These are phyloP conservation scores for Aspergillus novofumigatus DNA, from an alignment of 2,329 filamentous ascomycete species.

Conservation along the genomic window DNA sequence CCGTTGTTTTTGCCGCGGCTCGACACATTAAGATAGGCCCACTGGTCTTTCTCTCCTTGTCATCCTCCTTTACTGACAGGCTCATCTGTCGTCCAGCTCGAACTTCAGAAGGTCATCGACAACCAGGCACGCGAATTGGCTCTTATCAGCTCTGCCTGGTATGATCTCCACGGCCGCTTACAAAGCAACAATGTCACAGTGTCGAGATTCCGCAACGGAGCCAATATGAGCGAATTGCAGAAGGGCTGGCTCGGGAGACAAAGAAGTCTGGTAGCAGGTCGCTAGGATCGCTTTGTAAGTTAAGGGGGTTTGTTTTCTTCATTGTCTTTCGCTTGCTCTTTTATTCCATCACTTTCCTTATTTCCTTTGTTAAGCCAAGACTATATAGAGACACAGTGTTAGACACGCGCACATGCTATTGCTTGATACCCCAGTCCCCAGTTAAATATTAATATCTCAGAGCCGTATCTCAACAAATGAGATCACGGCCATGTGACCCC, in stretches of 20 bases:
- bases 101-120: conserved; percentile 39
- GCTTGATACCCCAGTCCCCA: neutral
- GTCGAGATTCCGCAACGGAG: conserved; percentile 37
- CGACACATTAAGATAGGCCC: neutral
- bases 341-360: neutral
- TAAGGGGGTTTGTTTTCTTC: neutral
- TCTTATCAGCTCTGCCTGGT: conserved; percentile 46
- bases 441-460: neutral
- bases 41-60: neutral
- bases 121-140: conserved; percentile 41
- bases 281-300: conserved; percentile 14
- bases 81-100: conserved; percentile 24
- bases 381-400: neutral
- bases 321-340: neutral
- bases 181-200: conserved; percentile 42
- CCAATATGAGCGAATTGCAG: conserved; percentile 34
- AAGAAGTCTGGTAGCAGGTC: conserved; percentile 38
- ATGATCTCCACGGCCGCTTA: conserved; percentile 43
- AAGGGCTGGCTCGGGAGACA: conserved; percentile 45
- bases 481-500: neutral
- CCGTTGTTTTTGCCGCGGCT: neutral
- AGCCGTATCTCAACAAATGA: neutral
- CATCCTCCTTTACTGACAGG: conserved; percentile 11
- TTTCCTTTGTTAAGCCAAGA: neutral
- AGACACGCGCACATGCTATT: neutral